phyloP scores from a whole-genome alignment of 1,284 basidiomycete genomes.

The Tetrapyrgos nigripes region DNA sequence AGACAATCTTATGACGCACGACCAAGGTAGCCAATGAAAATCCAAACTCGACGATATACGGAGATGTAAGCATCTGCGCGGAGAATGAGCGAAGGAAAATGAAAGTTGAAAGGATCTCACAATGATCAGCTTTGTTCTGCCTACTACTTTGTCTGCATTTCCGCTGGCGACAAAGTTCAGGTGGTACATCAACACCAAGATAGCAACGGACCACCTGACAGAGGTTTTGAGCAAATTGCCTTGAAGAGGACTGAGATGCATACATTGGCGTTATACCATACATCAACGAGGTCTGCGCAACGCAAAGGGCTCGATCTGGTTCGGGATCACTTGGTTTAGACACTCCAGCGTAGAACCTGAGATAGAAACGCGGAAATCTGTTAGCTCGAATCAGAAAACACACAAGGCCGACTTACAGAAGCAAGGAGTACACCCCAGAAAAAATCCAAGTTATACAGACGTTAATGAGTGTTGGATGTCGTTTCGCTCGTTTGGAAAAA shows the following conservation, averaged over 20 bases:
- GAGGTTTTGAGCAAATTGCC: neutral
- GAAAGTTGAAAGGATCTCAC: slow-evolving; percentile 20
- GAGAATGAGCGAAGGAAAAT: neutral
- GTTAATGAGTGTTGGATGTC: slow-evolving; percentile 43
- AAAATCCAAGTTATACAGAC: slow-evolving; percentile 53
- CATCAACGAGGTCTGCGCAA: slow-evolving; percentile 50
- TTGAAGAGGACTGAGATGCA: slow-evolving; percentile 17
- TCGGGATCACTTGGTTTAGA: slow-evolving; percentile 41
- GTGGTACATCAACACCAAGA: slow-evolving; percentile 43
- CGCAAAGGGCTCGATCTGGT: slow-evolving; percentile 46
- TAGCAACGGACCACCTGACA: slow-evolving; percentile 44
- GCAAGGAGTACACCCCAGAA: slow-evolving; percentile 47
- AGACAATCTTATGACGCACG: slow-evolving; percentile 22
- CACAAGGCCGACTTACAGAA: slow-evolving; percentile 38
- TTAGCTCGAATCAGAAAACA: too few species aligned
- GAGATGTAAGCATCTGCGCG: slow-evolving; percentile 41
- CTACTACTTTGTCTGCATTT: slow-evolving; percentile 18
- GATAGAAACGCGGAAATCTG: neutral
- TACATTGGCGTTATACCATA: slow-evolving; percentile 54
- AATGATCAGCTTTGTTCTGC: slow-evolving; percentile 25
- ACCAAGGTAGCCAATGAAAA: slow-evolving; percentile 38
- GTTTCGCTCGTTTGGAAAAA: slow-evolving; percentile 37
- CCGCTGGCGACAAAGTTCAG: slow-evolving; percentile 34
- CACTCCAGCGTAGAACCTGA: slow-evolving; percentile 45
- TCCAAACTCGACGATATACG: slow-evolving; percentile 36